Evolutionary conservation across 176 grass and related monocot genomes (phyloP).

Genomic region (Chloris gayana): DNA sequence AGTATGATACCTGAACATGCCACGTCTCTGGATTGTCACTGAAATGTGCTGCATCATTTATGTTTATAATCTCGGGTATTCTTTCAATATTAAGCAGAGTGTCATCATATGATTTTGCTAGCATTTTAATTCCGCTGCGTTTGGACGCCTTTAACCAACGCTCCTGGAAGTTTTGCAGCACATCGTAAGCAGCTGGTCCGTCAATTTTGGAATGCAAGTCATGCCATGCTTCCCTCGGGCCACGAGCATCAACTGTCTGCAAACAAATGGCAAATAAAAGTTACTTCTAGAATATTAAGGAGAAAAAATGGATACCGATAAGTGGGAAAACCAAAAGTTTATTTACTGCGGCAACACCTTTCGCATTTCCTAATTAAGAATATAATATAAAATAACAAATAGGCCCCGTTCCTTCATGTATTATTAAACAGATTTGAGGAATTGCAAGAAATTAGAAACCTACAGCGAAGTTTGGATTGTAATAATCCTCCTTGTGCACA

Average conservation of each 20-base stretch:
- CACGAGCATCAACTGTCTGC: conserved; percentile 66
- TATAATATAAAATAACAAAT: background rate
- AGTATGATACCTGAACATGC: conserved; percentile 79
- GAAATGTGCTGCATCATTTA: conserved; percentile 56
- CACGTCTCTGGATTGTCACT: conserved; percentile 83
- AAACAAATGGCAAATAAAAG: conserved; percentile 27
- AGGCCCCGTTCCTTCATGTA: background rate
- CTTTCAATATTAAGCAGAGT: conserved; percentile 68
- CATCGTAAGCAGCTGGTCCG: conserved; percentile 89
- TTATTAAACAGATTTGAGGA: conserved; percentile 8
- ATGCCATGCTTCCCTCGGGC: conserved; percentile 97
- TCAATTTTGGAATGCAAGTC: conserved; percentile 95
- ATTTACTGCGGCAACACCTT: background rate
- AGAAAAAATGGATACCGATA: background rate
- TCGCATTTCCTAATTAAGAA: conserved; percentile 4
- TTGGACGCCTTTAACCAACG: conserved; percentile 88
- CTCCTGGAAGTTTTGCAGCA: conserved; percentile 85
- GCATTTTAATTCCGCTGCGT: conserved; percentile 76
- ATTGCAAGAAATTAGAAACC: conserved; percentile 21
- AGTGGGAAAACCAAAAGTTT: background rate
- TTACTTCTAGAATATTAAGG: background rate
- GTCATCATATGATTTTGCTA: conserved; percentile 67
- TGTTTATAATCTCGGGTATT: conserved; percentile 61
- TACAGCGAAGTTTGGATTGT: conserved; percentile 94
- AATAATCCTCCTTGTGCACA: conserved; percentile 89